Base-by-base conservation (phyloP, 352 stramenopile genomes). In the Sclerospora graminicola region DNA sequence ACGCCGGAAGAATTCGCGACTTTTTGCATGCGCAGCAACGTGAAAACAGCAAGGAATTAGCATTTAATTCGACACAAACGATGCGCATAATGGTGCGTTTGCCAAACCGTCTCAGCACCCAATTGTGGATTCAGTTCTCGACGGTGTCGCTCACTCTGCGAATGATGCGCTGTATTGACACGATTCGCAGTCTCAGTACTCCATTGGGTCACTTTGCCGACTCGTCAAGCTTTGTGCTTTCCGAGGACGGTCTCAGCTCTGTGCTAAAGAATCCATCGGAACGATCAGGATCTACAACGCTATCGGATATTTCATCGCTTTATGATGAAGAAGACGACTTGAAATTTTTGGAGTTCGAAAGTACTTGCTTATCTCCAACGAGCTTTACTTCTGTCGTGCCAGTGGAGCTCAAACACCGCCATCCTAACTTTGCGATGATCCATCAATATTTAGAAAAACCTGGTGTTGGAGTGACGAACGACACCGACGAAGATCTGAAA, bases 101-200 rank as follows among this genome's bases (percentile, higher is more conserved):
- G 1, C 48, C 52, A 0, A 55, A 36, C 2, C 59, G 51, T 0
- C 24, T 35, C 5, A 51, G 21, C n/a, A 52, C 52, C 8, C 51
- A 65, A 33, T 11, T 89, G 21, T 80, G 69, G 63, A 57, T 87
- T 20, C 72, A 71, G 6, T 40, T 84, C 5, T 66, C 61, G 39
- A 80, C 72, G 3, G 57, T 84, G 18, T 66, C 80, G 13, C 47
- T 89, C 4, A 84, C 74, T 24, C 51, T 91, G 21, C 76, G 80
- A 2, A 60, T 91, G 45, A 66, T 83, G 54, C 76, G 80, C 26
- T 91, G 80, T 46, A 85, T 91, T 36, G 80, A 91, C 46, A 81
- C 72, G 1, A 72, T 89, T 26, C 66, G 54, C 14, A 63, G 67
- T 19, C 41, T 70, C 18, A 63, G 58, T 16, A 59, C 35, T 14